These are phyloP conservation scores for Hemisphaericaspora nanyangensis DNA, from an alignment of 805 yeast genomes.

Conservation along the genomic window DNA sequence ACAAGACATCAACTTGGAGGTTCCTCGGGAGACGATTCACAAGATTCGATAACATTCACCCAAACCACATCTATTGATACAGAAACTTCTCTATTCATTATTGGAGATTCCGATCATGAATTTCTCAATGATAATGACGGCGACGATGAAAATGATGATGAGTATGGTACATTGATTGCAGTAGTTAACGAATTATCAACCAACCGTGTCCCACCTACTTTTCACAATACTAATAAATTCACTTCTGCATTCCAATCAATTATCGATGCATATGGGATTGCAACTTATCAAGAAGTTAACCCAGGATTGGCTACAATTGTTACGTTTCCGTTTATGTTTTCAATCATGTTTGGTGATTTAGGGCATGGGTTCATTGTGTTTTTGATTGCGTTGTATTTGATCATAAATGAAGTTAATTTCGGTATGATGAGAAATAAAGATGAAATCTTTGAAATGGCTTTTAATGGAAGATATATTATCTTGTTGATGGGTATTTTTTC, in stretches of 20 bases:
- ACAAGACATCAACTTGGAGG: conserved; percentile 8
- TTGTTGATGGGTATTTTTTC: conserved; percentile 70
- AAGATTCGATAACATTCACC: conserved; percentile 10
- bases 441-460: conserved; percentile 78
- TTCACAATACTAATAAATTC: conserved; percentile 64
- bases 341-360: conserved; percentile 79
- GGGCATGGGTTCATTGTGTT: conserved; percentile 71
- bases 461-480: conserved; percentile 63
- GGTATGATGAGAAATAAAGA: conserved; percentile 55
- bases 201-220: conserved; percentile 67
- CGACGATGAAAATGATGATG: conserved; percentile 14
- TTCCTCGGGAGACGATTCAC: conserved; percentile 10
- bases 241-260: conserved; percentile 67
- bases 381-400: conserved; percentile 52
- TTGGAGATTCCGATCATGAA: conserved; percentile 19
- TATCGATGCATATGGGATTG: conserved; percentile 75
- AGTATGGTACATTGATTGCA: conserved; percentile 26
- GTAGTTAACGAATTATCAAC: conserved; percentile 61
- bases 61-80: conserved; percentile 2
- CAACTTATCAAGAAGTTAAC: conserved; percentile 70
- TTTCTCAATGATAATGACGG: conserved; percentile 7
- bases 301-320: conserved; percentile 73
- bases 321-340: conserved; percentile 80
- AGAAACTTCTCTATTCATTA: conserved; percentile 18
- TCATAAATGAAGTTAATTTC: conserved; percentile 50